phyloP scores from a whole-genome alignment of 163 green algal species.

The Volvox carteri region DNA sequence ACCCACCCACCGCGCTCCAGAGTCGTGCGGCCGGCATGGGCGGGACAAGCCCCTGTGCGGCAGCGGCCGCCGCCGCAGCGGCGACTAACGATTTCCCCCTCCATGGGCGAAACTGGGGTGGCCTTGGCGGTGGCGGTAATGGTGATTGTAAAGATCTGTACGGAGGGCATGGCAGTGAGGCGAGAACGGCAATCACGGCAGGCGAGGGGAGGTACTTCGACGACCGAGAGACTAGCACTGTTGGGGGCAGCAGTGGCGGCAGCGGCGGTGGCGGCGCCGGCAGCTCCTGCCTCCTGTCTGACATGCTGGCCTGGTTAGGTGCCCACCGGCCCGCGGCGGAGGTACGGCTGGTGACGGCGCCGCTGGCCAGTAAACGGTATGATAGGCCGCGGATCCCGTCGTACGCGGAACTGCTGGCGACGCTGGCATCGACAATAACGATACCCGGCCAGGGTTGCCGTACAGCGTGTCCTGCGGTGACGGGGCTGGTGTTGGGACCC shows the following conservation, averaged over 20 bases:
- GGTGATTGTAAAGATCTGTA: background rate
- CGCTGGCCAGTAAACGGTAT: constrained; percentile 44
- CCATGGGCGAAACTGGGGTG: background rate
- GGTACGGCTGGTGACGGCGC: constrained; percentile 43
- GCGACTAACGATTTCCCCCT: background rate
- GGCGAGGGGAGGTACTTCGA: too few species aligned
- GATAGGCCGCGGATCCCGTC: constrained; percentile 44
- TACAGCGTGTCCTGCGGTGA: background rate
- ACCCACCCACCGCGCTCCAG: constrained; percentile 22
- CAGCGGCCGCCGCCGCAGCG: background rate
- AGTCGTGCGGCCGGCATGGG: too few species aligned
- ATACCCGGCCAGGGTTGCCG: background rate
- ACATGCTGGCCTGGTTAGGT: constrained; percentile 13
- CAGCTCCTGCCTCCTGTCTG: background rate
- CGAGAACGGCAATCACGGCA: too few species aligned
- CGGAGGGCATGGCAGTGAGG: background rate
- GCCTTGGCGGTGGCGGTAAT: background rate
- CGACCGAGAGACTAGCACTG: background rate
- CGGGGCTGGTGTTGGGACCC: constrained; percentile 31
- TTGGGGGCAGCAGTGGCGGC: background rate
- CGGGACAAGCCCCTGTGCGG: too few species aligned
- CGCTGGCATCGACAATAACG: background rate
- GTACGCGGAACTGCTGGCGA: constrained; percentile 30
- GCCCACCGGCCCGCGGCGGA: constrained; percentile 8
- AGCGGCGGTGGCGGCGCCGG: background rate